Base-by-base conservation (phyloP, 108 stramenopile genomes). In the Pseudonitzschia delicatissima region DNA sequence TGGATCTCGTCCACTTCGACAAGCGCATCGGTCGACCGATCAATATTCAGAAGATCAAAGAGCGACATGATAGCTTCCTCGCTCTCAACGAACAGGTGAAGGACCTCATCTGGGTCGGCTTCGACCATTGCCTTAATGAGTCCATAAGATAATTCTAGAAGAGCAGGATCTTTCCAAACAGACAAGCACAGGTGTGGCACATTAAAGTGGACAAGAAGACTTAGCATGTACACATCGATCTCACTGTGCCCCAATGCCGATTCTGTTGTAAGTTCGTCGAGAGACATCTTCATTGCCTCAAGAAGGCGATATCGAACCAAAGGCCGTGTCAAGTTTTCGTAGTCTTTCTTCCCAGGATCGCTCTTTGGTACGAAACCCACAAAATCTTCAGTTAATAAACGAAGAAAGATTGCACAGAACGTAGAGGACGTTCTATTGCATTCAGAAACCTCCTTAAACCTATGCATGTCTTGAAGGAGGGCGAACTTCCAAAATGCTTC, bases 41-140 rank as follows among this genome's bases (percentile, higher is more conserved):
- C 68, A 5, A 76, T 40, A 45, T 82, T 85, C 48, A 92, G 73
- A 59, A 85, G 55, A 62, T 89, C 86, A 36, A 92, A 84, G 42
- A 92, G 57, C 12, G 86, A 69, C 33, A 77, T 29, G 6, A 89
- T 36, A 11, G 91, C 72, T 36, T 70, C 67, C 51, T 85, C 75
- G 47, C 80, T 77, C 26, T 71, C 71, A 12, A 88, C 74, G 35
- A 92, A 78, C 48, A 81, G 42, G 25, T 77, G 79, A 11, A 92
- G 20, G 17, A 83, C 61, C 8, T 82, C 82, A 18, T 84, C 84
- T 13, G 77, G 71, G 28, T 72, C 66, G 6, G 53, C 44, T 39
- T 70, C 59, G 1, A 89, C 67, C 23, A 84, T 67, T 2, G 59
- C 35, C 62, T 81, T 74, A 34, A 85, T 67, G n/a, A 90, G 57